Conservation (phyloP, 148 eudicot species). For the Hydrangea macrophylla region DNA sequence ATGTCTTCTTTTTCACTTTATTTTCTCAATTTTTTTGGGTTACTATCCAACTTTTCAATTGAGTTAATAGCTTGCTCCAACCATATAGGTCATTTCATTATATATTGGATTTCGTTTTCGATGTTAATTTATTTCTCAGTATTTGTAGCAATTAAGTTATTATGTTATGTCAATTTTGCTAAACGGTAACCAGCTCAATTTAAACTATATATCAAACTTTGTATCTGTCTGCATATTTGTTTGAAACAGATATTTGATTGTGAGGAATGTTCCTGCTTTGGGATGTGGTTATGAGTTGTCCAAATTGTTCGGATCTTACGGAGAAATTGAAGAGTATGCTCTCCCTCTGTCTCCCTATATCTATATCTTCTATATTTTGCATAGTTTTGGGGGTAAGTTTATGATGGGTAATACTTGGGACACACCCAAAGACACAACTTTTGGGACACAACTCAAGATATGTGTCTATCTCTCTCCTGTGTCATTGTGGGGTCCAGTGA, state of each 20-base stretch:
- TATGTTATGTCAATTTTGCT: neutral
- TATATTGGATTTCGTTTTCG: neutral
- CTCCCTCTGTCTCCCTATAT: neutral
- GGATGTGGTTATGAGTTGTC: slow-evolving; percentile 82
- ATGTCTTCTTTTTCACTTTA: neutral
- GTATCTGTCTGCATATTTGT: neutral
- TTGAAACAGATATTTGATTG: slow-evolving; percentile 64
- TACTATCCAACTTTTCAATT: neutral
- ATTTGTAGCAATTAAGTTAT: neutral
- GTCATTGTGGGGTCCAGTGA: too few species aligned
- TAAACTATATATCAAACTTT: neutral
- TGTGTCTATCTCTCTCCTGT: too few species aligned
- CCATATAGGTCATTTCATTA: neutral
- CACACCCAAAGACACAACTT: too few species aligned
- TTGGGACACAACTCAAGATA: too few species aligned
- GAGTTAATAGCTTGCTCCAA: neutral
- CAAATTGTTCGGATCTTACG: slow-evolving; percentile 67
- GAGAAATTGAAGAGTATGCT: slow-evolving; percentile 78
- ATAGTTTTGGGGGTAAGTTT: too few species aligned
- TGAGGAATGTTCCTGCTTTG: slow-evolving; percentile 84
- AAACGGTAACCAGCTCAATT: neutral
- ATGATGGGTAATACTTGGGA: too few species aligned
- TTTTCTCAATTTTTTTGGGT: neutral
- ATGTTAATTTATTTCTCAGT: neutral
- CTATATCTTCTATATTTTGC: neutral